A percentile compares a stretch with the other conserved stretches of the same genome.
These are phyloP conservation scores for Cryptococcus sp. DNA, from an alignment of 1,284 basidiomycete species.

Conservation along the genomic window DNA sequence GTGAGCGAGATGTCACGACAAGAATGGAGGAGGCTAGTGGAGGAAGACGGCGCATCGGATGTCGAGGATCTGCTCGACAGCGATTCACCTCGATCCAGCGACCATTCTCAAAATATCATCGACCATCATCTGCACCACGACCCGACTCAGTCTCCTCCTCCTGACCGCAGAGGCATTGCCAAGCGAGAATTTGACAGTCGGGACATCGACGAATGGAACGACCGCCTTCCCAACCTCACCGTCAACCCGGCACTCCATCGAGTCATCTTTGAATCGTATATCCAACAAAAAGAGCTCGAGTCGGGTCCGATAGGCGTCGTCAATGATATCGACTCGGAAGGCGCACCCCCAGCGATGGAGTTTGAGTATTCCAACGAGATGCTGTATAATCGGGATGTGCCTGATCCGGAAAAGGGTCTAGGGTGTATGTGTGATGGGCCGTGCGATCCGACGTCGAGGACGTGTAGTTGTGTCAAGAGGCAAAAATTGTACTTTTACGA, in stretches of 20 bases:
- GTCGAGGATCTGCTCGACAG: background rate
- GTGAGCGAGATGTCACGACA: slow-evolving; percentile 1
- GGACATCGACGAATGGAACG: slow-evolving; percentile 23
- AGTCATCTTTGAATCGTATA: slow-evolving; percentile 55
- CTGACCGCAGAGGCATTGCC: slow-evolving; percentile 16
- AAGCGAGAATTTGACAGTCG: slow-evolving; percentile 15
- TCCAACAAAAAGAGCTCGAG: slow-evolving; percentile 59
- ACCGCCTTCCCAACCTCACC: slow-evolving; percentile 6
- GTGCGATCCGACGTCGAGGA: slow-evolving; percentile 63
- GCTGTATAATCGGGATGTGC: slow-evolving; percentile 63
- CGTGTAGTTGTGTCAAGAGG: slow-evolving; percentile 61
- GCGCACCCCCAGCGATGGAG: slow-evolving; percentile 50
- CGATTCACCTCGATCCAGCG: background rate
- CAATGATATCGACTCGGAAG: slow-evolving; percentile 62
- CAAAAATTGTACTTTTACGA: slow-evolving; percentile 52
- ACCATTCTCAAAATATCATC: background rate
- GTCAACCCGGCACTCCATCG: slow-evolving; percentile 34
- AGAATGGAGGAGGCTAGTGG: slow-evolving; percentile 5
- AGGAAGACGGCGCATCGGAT: slow-evolving; percentile 3
- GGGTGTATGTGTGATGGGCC: slow-evolving; percentile 68
- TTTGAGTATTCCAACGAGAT: slow-evolving; percentile 49
- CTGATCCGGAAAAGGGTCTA: slow-evolving; percentile 58
- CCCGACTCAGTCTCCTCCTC: slow-evolving; percentile 14
- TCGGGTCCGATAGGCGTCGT: slow-evolving; percentile 61
- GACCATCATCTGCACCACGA: background rate